These are phyloP conservation scores for Starmerella cellae DNA, from an alignment of 805 yeast genomes.

Conservation along the genomic window DNA sequence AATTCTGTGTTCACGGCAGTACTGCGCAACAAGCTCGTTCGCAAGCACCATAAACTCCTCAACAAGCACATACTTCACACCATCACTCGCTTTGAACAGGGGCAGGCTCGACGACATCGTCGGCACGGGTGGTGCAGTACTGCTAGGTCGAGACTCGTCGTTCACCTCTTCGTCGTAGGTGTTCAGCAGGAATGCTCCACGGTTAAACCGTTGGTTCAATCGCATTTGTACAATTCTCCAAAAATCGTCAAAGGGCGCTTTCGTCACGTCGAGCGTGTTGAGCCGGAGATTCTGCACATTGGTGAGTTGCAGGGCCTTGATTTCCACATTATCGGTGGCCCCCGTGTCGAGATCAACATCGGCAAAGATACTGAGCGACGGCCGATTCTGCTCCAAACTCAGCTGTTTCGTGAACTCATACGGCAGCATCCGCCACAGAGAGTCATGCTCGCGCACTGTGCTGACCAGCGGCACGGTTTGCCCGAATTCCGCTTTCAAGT, in stretches of 20 bases:
- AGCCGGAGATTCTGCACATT: not conserved
- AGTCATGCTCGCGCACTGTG: conserved; percentile 1
- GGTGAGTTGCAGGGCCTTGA: conserved; percentile 3
- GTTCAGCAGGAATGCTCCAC: conserved; percentile 33
- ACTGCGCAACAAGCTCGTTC: conserved; percentile 34
- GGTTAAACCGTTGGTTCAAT: conserved; percentile 24
- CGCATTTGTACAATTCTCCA: conserved; percentile 27
- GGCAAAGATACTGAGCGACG: conserved; percentile 10
- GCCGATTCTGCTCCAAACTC: conserved; percentile 4
- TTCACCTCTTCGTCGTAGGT: conserved; percentile 2
- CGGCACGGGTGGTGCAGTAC: not conserved
- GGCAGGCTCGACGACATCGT: not conserved
- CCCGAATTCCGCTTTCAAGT: conserved; percentile 29
- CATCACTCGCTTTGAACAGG: not conserved
- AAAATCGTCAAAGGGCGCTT: conserved; percentile 21
- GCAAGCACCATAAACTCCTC: conserved; percentile 76
- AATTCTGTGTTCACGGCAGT: conserved; percentile 17
- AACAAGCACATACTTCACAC: conserved; percentile 35
- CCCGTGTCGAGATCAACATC: conserved; percentile 4
- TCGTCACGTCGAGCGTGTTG: not conserved
- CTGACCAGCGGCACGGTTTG: conserved; percentile 2
- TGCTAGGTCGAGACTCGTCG: too few relatives aligned
- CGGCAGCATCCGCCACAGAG: conserved; percentile 11
- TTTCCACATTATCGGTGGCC: not conserved
- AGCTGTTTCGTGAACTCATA: not conserved